Evolutionary conservation across 2,329 filamentous ascomycete genomes (phyloP).

Genomic region (Microsporum canis): DNA sequence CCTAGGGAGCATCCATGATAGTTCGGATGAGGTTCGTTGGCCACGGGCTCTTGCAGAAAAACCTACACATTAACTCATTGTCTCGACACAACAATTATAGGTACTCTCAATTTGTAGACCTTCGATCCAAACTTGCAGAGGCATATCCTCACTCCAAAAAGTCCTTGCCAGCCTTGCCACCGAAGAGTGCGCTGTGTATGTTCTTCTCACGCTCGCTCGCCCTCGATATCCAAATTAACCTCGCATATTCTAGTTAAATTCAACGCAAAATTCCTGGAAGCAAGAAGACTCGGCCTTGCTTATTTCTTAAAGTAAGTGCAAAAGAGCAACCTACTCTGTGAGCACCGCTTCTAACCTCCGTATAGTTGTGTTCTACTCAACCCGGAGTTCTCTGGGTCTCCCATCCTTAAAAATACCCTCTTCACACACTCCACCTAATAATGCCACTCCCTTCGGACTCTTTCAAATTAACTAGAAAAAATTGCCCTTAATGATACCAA

Average conservation of each 20-base stretch:
- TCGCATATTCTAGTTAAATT: conserved; percentile 45
- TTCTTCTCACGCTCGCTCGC: conserved; percentile 7
- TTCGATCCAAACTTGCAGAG: conserved; percentile 59
- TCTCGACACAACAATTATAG: conserved; percentile 27
- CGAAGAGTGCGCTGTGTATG: conserved; percentile 80
- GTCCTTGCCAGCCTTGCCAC: conserved; percentile 80
- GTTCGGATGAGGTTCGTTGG: conserved; percentile 43
- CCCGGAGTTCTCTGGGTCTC: conserved; percentile 86
- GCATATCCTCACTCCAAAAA: conserved; percentile 76
- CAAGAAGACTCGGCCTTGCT: conserved; percentile 66
- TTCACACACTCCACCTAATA: conserved; percentile 37
- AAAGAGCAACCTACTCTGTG: background rate
- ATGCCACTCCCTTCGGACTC: background rate
- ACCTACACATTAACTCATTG: background rate
- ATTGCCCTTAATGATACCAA: background rate
- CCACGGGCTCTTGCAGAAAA: conserved; percentile 6
- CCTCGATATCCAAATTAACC: conserved; percentile 12
- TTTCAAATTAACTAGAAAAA: background rate
- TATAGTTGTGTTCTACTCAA: conserved; percentile 77
- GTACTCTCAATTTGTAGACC: conserved; percentile 87
- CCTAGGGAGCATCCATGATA: conserved; percentile 45
- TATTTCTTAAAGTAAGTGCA: conserved; percentile 80
- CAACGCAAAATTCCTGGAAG: conserved; percentile 72
- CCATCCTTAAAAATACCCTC: conserved; percentile 80
- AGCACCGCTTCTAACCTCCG: conserved; percentile 10